phyloP scores from a whole-genome alignment of 345 rosid genomes.

The Boechera retrofracta region DNA sequence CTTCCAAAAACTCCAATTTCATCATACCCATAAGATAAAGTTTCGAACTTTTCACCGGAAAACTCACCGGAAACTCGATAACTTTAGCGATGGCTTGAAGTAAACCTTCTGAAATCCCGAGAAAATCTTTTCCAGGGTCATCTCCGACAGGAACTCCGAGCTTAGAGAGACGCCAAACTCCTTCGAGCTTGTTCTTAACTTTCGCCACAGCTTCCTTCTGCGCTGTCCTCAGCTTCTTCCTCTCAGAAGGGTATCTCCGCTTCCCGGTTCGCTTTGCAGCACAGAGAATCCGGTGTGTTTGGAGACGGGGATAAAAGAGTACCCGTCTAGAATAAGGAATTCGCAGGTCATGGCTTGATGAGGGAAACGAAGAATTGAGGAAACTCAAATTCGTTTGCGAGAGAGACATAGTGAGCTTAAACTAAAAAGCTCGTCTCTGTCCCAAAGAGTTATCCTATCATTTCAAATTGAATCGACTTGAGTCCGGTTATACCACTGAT shows the following conservation, averaged over 20 bases:
- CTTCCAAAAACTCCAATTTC: not conserved
- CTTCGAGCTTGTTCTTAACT: conserved; percentile 71
- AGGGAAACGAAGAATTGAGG: conserved; percentile 36
- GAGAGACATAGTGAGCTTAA: conserved; percentile 42
- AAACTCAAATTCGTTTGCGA: conserved; percentile 39
- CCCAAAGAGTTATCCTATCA: conserved; percentile 36
- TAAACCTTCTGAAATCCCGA: conserved; percentile 66
- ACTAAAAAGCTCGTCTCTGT: conserved; percentile 20
- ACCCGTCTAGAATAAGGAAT: conserved; percentile 20
- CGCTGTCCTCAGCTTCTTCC: conserved; percentile 73
- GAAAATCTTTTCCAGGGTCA: conserved; percentile 90
- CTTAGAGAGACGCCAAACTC: conserved; percentile 85
- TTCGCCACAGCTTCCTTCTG: conserved; percentile 57
- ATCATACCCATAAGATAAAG: not conserved
- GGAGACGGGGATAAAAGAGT: conserved; percentile 41
- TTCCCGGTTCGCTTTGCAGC: conserved; percentile 84
- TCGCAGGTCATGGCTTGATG: conserved; percentile 34
- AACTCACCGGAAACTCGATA: conserved; percentile 75
- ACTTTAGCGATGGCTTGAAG: conserved; percentile 83
- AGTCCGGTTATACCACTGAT: conserved; percentile 27
- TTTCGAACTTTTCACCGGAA: conserved; percentile 6
- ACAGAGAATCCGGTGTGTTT: conserved; percentile 44
- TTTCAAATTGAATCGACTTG: conserved; percentile 19
- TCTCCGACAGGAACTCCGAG: conserved; percentile 69
- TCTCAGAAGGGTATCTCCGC: conserved; percentile 92